Conservation (phyloP, 352 stramenopile species). For the Globisporangium mamillatum region DNA sequence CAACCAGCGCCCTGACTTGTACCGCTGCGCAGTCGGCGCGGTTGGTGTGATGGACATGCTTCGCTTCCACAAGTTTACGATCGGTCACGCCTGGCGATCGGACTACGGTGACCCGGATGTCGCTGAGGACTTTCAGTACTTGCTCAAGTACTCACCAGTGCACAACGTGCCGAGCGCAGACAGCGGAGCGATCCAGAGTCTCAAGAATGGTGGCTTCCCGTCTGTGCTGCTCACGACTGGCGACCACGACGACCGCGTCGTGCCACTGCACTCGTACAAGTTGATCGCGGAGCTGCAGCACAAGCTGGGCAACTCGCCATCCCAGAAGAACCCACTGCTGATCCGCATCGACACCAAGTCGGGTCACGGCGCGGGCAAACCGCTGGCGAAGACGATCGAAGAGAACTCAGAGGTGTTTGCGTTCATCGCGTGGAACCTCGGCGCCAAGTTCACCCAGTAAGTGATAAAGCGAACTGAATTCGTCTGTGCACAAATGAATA, state of each 20-base stretch:
- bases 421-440: conserved; percentile 9
- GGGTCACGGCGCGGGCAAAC: conserved; percentile 87
- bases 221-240: conserved; percentile 84
- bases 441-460: conserved; percentile 9
- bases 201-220: conserved; percentile 64
- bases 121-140: conserved; percentile 76
- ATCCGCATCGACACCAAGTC: conserved; percentile 90
- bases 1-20: conserved; percentile 91
- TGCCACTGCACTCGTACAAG: conserved; percentile 91
- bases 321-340: conserved; percentile 81
- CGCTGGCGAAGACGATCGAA: conserved; percentile 86
- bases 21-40: conserved; percentile 89
- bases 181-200: conserved; percentile 45
- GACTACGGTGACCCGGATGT: conserved; percentile 87
- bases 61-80: conserved; percentile 93
- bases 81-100: conserved; percentile 87
- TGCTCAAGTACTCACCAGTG: conserved; percentile 85
- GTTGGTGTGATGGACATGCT: conserved; percentile 97
- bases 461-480: background rate
- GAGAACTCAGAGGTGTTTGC: conserved; percentile 42
- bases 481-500: background rate
- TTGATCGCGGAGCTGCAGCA: conserved; percentile 86
- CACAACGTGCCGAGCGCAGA: conserved; percentile 81
- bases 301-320: conserved; percentile 37
- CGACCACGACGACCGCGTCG: conserved; percentile 90